Conservation (phyloP, 192 early-diverging fungal species). For the Coemansia sp. region DNA sequence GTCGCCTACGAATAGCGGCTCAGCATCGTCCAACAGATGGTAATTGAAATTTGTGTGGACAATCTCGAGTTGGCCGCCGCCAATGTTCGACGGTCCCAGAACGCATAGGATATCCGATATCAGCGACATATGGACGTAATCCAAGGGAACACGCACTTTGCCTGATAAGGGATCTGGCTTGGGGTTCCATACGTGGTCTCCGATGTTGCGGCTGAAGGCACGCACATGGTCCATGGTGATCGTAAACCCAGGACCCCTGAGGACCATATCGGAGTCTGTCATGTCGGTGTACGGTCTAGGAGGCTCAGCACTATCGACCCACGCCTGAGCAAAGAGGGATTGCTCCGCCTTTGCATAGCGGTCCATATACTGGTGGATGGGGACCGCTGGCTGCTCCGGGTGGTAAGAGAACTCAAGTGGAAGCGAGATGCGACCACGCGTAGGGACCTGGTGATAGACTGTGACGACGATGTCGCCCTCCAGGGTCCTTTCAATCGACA, state of each 20-base stretch:
- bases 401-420: slow-evolving; percentile 15
- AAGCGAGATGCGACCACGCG: slow-evolving; percentile 31
- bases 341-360: neutral
- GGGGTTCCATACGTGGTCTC: slow-evolving; percentile 61
- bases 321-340: slow-evolving; percentile 4
- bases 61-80: slow-evolving; percentile 80
- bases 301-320: slow-evolving; percentile 16
- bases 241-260: neutral
- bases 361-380: slow-evolving; percentile 15
- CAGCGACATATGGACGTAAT: slow-evolving; percentile 82
- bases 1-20: slow-evolving; percentile 75
- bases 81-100: slow-evolving; percentile 79
- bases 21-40: slow-evolving; percentile 62
- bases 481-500: slow-evolving; percentile 70
- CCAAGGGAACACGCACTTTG: slow-evolving; percentile 72
- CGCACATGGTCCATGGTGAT: slow-evolving; percentile 79
- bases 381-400: slow-evolving; percentile 9
- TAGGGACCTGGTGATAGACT: slow-evolving; percentile 41
- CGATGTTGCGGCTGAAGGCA: slow-evolving; percentile 69
- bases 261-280: slow-evolving; percentile 5
- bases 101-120: slow-evolving; percentile 78
- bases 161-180: slow-evolving; percentile 7
- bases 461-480: slow-evolving; percentile 61
- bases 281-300: neutral
- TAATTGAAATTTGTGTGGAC: slow-evolving; percentile 88